Evolutionary conservation across 2,329 filamentous ascomycete species (phyloP), one percentile per base, ranked within the genome.

Genomic region (Colletotrichum agaves): DNA sequence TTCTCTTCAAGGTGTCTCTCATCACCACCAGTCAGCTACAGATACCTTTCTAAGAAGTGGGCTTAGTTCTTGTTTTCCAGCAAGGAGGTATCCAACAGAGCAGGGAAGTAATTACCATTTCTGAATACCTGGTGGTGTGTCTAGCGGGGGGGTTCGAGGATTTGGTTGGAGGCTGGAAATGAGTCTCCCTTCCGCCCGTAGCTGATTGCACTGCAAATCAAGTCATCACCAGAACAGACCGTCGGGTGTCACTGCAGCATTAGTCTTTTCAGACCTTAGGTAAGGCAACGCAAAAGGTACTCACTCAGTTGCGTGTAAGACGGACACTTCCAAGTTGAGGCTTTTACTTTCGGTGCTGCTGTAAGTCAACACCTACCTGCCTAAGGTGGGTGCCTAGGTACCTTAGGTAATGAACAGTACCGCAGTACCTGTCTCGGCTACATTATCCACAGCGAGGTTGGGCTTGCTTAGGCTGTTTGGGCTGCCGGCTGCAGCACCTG

Each of bases 381-480:
- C n/a, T n/a, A n/a, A n/a, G n/a, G n/a, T n/a, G n/a, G n/a, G n/a
- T n/a, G n/a, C n/a, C n/a, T n/a, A n/a, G n/a, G n/a, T n/a, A n/a
- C n/a, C n/a, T n/a, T n/a, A n/a, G n/a, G n/a, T n/a, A n/a, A n/a
- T n/a, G n/a, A n/a, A n/a, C n/a, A n/a, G n/a, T n/a, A n/a, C n/a
- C n/a, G n/a, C n/a, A n/a, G n/a, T n/a, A 21, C 39, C 47, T 58
- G 64, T 67, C 53, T 59, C 53, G 61, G 59, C 53, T 65, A 65
- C 61, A 60, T 64, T 46, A 21, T 27, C 27, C 27, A 35, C 33
- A 3, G 39, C 39, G 41, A 35, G 65, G 65, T 60, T 68, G 61
- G 61, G 65, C 65, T 52, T 67, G 61, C 46, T 60, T 15, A 13
- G 61, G 65, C 46, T 47, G 35, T 50, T 63, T 39, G 37, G 63